Conservation (phyloP, 495 filamentous ascomycete genomes). For the Aspergillus asperescens region DNA sequence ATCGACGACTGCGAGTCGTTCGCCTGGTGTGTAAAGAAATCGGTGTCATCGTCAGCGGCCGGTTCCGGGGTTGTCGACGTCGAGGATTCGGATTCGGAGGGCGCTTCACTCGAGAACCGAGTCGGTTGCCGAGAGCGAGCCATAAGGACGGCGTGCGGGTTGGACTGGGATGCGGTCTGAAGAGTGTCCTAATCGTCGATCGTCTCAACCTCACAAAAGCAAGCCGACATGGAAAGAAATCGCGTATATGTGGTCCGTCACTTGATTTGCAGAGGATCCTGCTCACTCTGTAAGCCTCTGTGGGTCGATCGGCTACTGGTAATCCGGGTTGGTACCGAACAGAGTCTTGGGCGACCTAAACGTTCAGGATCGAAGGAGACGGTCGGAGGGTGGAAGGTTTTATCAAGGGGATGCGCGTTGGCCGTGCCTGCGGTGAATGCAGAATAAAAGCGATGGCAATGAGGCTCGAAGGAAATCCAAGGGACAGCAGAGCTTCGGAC, state of each 20-base stretch:
- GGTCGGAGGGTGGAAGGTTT: not conserved
- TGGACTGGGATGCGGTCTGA: not conserved
- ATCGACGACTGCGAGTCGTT: constrained; percentile 92
- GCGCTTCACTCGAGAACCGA: constrained; percentile 44
- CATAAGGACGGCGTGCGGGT: constrained; percentile 24
- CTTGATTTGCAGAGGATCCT: not conserved
- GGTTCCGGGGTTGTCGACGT: constrained; percentile 81
- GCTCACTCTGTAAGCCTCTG: not conserved
- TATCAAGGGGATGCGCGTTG: constrained; percentile 18
- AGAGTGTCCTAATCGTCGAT: constrained; percentile 2
- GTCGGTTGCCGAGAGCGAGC: constrained; percentile 35
- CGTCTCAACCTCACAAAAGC: constrained; percentile 8
- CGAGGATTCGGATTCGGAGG: constrained; percentile 60
- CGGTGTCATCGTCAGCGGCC: constrained; percentile 81
- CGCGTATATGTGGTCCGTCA: constrained; percentile 2
- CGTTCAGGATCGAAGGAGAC: not conserved
- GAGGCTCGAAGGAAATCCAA: constrained; percentile 8
- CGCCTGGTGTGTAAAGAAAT: constrained; percentile 76
- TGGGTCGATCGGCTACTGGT: not conserved
- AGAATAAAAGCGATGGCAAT: constrained; percentile 14
- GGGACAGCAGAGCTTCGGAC: not conserved
- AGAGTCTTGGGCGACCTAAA: not conserved
- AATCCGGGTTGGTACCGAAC: not conserved
- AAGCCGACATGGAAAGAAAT: constrained; percentile 10
- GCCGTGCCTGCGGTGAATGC: constrained; percentile 16